These are phyloP conservation scores for Phyllosticta citriasiana DNA, from an alignment of 2,329 filamentous ascomycete genomes.

Conservation along the genomic window DNA sequence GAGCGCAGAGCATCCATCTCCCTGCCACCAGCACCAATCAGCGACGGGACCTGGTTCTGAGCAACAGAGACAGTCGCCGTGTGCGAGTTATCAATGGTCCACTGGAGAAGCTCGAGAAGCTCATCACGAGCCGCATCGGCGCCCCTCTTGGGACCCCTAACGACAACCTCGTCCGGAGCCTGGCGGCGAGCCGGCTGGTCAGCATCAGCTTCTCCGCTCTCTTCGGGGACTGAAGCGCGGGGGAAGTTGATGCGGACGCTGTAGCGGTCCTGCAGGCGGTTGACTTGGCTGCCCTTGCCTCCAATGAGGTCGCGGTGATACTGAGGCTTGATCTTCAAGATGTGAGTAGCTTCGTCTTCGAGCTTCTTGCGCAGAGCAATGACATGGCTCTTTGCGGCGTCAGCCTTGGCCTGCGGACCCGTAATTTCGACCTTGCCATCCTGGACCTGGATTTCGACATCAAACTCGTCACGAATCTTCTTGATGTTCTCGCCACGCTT, in stretches of 20 bases:
- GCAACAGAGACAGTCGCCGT: constrained; percentile 73
- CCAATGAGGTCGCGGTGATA: constrained; percentile 94
- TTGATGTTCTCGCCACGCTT: constrained; percentile 59
- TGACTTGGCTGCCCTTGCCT: constrained; percentile 75
- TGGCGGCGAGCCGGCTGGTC: constrained; percentile 58
- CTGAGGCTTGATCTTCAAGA: constrained; percentile 83
- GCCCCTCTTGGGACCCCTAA: constrained; percentile 86
- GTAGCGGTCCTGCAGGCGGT: constrained; percentile 85
- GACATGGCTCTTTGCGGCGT: constrained; percentile 76
- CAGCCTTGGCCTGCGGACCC: constrained; percentile 89
- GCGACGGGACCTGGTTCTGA: constrained; percentile 81
- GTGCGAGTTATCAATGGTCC: constrained; percentile 77
- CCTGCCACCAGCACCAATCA: constrained; percentile 83
- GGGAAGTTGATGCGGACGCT: constrained; percentile 95
- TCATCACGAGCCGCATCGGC: constrained; percentile 89
- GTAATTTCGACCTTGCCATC: constrained; percentile 93
- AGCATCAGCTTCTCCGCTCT: constrained; percentile 52
- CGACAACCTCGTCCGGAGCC: constrained; percentile 74
- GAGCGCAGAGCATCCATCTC: constrained; percentile 86
- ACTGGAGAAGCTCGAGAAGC: constrained; percentile 79
- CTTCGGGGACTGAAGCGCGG: constrained; percentile 54
- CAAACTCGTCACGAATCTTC: constrained; percentile 57
- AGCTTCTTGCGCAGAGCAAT: constrained; percentile 67
- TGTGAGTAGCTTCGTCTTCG: constrained; percentile 81
- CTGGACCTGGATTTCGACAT: constrained; percentile 76